Conservation (phyloP, 768 basidiomycete genomes). For the Vishniacozyma victoriae region DNA sequence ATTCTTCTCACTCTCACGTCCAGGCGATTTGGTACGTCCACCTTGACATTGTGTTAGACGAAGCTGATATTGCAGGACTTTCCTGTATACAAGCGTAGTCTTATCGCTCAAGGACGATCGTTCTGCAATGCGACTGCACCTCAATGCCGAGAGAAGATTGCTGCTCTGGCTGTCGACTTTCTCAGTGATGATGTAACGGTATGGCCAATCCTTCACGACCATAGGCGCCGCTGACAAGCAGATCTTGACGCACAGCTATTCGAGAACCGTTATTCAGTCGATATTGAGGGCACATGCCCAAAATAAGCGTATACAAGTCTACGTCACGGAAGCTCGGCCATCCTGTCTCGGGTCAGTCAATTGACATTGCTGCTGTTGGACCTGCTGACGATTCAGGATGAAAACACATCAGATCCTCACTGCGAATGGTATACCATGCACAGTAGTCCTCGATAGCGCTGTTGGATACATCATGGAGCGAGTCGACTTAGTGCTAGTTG, state of each 20-base stretch:
- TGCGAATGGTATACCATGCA: conserved; percentile 86
- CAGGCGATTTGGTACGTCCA: conserved; percentile 26
- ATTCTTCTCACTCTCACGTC: conserved; percentile 41
- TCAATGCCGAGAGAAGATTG: conserved; percentile 82
- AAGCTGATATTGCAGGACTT: conserved; percentile 58
- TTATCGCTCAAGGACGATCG: conserved; percentile 71
- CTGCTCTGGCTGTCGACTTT: conserved; percentile 79
- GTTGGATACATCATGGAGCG: conserved; percentile 96
- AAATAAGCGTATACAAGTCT: conserved; percentile 90
- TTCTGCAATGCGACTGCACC: conserved; percentile 69
- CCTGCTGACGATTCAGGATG: conserved; percentile 53
- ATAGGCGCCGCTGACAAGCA: conserved; percentile 43
- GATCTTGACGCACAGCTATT: conserved; percentile 97
- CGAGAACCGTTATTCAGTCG: conserved; percentile 88
- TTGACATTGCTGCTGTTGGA: neutral
- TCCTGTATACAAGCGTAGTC: conserved; percentile 70
- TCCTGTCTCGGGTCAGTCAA: conserved; percentile 70
- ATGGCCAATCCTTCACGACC: neutral
- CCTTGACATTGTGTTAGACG: conserved; percentile 2
- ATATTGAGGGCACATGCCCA: conserved; percentile 77
- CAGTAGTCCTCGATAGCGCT: conserved; percentile 89
- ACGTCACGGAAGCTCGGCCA: conserved; percentile 93
- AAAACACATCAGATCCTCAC: conserved; percentile 84
- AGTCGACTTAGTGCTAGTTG: conserved; percentile 90
- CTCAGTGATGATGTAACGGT: conserved; percentile 82